Percentiles rank a stretch among this genome's conserved stretches.
These are phyloP conservation scores for Fusarium brachygibbosum DNA, from an alignment of 2,329 filamentous ascomycete genomes.

Conservation along the genomic window DNA sequence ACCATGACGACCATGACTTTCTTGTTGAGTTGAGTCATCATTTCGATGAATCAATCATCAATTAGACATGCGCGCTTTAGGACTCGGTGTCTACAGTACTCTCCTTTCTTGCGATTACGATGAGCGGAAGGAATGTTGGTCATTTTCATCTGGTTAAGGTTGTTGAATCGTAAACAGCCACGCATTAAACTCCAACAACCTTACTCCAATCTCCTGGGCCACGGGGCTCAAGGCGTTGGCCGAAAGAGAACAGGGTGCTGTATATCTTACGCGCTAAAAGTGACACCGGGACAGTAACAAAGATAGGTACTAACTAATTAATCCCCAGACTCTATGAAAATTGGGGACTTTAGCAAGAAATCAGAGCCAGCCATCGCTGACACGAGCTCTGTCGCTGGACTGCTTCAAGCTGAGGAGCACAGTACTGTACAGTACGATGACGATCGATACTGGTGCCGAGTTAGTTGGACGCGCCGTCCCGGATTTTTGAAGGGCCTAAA, in stretches of 20 bases:
- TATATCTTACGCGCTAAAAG: constrained; percentile 24
- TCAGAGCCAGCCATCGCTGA: constrained; percentile 45
- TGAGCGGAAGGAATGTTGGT: constrained; percentile 35
- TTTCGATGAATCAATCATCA: constrained; percentile 21
- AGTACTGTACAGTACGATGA: constrained; percentile 25
- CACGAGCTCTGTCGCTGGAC: constrained; percentile 38
- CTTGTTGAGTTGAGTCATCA: constrained; percentile 29
- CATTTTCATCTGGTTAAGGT: constrained; percentile 34
- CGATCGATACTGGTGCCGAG: constrained; percentile 33
- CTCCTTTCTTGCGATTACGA: constrained; percentile 7
- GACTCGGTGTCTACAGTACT: neutral
- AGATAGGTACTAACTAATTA: constrained; percentile 30
- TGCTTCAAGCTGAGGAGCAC: constrained; percentile 35
- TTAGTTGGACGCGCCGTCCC: constrained; percentile 28
- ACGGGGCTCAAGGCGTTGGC: constrained; percentile 41
- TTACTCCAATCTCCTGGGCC: constrained; percentile 46
- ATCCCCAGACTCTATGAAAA: constrained; percentile 43
- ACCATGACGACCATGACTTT: constrained; percentile 38
- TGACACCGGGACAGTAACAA: constrained; percentile 36
- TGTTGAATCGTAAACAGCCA: constrained; percentile 34
- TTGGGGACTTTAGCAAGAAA: constrained; percentile 33
- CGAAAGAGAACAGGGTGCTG: constrained; percentile 20
- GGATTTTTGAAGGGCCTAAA: constrained; percentile 19
- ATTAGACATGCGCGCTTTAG: neutral
- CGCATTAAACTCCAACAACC: constrained; percentile 36